Conservation (phyloP, 441 rosid species). For the Adansonia madagascariensis region DNA sequence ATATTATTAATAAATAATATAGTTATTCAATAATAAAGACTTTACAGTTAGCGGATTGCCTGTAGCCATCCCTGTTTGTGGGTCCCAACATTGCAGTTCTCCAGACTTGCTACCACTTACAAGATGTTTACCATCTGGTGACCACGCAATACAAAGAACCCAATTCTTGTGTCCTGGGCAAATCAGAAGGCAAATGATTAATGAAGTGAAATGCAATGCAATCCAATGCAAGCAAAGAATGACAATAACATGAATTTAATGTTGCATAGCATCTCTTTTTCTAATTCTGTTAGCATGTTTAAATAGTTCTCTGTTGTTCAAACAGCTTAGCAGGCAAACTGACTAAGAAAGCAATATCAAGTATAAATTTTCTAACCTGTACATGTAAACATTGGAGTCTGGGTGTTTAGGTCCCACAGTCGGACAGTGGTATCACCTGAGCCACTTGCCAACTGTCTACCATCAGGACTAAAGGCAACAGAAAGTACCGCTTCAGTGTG, state of each 20-base stretch:
- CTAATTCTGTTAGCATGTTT: neutral
- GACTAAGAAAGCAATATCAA: neutral
- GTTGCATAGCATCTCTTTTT: neutral
- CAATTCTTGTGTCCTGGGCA: conserved; percentile 91
- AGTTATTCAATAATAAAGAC: conserved; percentile 32
- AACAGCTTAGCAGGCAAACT: neutral
- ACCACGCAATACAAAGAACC: conserved; percentile 97
- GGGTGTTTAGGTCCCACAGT: conserved; percentile 91
- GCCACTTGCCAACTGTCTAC: conserved; percentile 91
- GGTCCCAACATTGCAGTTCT: conserved; percentile 90
- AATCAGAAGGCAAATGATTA: neutral
- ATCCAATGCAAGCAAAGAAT: neutral
- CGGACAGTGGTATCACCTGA: conserved; percentile 96
- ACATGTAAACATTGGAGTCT: conserved; percentile 94
- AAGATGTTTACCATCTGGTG: conserved; percentile 92
- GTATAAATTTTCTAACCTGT: conserved; percentile 54
- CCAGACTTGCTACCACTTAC: conserved; percentile 95
- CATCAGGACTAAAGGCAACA: conserved; percentile 95
- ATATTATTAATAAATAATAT: neutral
- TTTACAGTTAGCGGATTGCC: conserved; percentile 72
- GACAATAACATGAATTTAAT: neutral
- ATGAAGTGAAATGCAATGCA: neutral
- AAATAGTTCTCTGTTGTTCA: conserved; percentile 1
- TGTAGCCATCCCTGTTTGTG: conserved; percentile 76
- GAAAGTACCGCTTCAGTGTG: conserved; percentile 94